Evolutionary conservation across 1,139 yeast species (phyloP), one percentile per base, ranked within the genome.

Genomic region (Saccharomycopsis hybrid): DNA sequence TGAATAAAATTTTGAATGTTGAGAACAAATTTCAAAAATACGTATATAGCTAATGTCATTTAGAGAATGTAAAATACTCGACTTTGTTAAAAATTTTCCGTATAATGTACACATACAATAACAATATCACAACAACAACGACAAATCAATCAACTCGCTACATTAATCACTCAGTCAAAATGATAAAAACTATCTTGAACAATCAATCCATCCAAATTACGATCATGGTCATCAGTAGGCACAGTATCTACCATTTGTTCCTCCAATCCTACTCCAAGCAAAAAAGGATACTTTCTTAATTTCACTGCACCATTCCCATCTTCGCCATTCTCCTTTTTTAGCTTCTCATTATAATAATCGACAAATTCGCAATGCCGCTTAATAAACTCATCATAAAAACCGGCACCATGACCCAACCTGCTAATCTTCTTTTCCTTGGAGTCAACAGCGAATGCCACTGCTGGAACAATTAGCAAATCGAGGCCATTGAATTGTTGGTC

Each of bases 401-500:
- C 98, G 8, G 83, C 94, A 1, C 98, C 98, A 63, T 89, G 96
- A 0, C 97, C 98, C 49, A 92, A 64, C 52, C 98, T 65, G 35
- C 71, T 68, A 47, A 82, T 78, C 7, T 54, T 60, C 5, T 58
- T 49, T 1, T 54, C 57, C 8, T 13, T 28, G 25, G 31, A 33
- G 18, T 18, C 18, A 9, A 45, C 41, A n/a, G 51, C 38, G 40
- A 41, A 90, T 1, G 88, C 96, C 1, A 92, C 82, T 0, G 95
- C 97, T 0, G 97, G 98, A 0, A 92, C 71, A 2, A 92, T 65
- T 5, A 92, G 69, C 30, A 89, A 60, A 58, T 90, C 97, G 32
- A 92, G 65, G 0, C 76, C 81, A 0, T 37, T 38, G 25, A 27
- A 37, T 13, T 13, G 24, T 9, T 33, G 27, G 11, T 33, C 37